Evolutionary conservation across 2,329 filamentous ascomycete species (phyloP).

Genomic region (Alternaria angustiovoidea): DNA sequence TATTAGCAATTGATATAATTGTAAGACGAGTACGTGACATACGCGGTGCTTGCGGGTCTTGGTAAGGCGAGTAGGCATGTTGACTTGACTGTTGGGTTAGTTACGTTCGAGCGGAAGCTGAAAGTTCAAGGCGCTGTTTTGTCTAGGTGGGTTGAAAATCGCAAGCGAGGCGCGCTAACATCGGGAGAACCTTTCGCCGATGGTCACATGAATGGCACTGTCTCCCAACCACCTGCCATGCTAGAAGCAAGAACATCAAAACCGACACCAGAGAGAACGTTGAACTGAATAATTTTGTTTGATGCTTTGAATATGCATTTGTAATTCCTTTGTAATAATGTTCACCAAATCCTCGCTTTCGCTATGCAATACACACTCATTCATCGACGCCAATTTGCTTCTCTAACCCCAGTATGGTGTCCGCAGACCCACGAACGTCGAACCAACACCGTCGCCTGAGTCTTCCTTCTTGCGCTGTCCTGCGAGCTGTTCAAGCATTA

Average conservation of each 20-base stretch:
- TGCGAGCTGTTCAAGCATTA: slow-evolving; percentile 54
- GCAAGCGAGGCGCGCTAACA: slow-evolving; percentile 27
- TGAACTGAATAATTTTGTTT: neutral
- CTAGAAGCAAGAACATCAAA: neutral
- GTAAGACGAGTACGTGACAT: too few relatives aligned
- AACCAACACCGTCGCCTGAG: slow-evolving; percentile 47
- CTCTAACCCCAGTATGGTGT: slow-evolving; percentile 52
- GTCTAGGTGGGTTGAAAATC: slow-evolving; percentile 20
- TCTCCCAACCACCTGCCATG: neutral
- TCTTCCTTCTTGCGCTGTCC: slow-evolving; percentile 77
- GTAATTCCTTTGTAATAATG: slow-evolving; percentile 13
- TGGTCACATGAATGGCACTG: neutral
- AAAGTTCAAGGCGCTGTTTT: slow-evolving; percentile 15
- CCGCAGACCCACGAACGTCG: slow-evolving; percentile 50
- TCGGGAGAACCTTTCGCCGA: slow-evolving; percentile 9
- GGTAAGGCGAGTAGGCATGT: slow-evolving; percentile 43
- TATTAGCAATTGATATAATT: too few relatives aligned
- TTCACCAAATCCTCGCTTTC: slow-evolving; percentile 16
- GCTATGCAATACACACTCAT: slow-evolving; percentile 41
- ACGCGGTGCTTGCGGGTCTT: slow-evolving; percentile 66
- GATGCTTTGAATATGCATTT: slow-evolving; percentile 12
- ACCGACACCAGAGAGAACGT: too few relatives aligned
- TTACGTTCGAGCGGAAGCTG: slow-evolving; percentile 22
- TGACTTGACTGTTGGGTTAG: slow-evolving; percentile 38
- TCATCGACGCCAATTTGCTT: slow-evolving; percentile 6